A percentile compares a stretch with the other conserved stretches of the same genome.
phyloP scores from a whole-genome alignment of 2,329 filamentous ascomycete species.

The Exutisphaerella laricina region DNA sequence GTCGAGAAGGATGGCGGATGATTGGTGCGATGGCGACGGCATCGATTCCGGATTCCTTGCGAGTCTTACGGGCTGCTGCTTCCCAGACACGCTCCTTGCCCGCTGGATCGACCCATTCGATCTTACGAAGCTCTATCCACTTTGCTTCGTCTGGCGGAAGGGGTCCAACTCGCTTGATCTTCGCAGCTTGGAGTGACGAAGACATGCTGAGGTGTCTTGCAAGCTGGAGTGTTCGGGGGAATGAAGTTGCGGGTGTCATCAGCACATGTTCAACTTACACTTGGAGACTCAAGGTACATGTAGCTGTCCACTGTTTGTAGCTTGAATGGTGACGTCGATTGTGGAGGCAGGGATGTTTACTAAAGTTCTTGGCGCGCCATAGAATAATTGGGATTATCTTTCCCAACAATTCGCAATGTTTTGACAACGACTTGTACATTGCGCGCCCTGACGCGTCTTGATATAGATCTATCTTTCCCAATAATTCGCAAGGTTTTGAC shows the following conservation, averaged over 20 bases:
- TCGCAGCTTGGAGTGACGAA: conserved; percentile 39
- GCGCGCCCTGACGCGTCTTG: too few species aligned
- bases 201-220: conserved; percentile 21
- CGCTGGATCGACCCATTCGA: conserved; percentile 39
- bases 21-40: conserved; percentile 56
- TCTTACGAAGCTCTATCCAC: conserved; percentile 53
- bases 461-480: too few species aligned
- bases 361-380: too few species aligned
- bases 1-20: conserved; percentile 43
- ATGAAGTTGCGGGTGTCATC: too few species aligned
- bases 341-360: too few species aligned
- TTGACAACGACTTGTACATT: too few species aligned
- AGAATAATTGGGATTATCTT: too few species aligned
- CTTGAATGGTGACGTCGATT: too few species aligned
- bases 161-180: conserved; percentile 44
- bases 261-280: neutral
- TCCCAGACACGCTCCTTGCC: conserved; percentile 47
- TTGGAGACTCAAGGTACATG: neutral
- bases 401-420: too few species aligned
- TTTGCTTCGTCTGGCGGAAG: conserved; percentile 49
- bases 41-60: conserved; percentile 52
- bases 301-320: too few species aligned
- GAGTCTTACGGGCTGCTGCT: conserved; percentile 47
- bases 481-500: too few species aligned
- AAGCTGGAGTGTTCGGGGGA: conserved; percentile 15